phyloP scores from a whole-genome alignment of 805 yeast genomes.

The Saccharomycopsis sp. region DNA sequence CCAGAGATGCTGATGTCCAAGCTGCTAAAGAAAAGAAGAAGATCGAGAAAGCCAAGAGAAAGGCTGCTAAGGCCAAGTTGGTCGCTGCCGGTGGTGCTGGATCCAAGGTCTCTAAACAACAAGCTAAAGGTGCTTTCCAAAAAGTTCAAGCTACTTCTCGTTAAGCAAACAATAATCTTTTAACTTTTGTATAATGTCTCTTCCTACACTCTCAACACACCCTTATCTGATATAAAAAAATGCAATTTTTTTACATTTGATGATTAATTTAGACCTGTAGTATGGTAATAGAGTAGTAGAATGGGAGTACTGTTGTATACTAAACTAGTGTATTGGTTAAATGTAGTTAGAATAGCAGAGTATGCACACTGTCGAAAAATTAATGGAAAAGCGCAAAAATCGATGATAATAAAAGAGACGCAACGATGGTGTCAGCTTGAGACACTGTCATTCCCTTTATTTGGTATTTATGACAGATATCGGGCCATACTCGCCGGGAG shows the following conservation, averaged over 20 bases:
- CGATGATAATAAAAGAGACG: no score
- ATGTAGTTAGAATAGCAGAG: no score
- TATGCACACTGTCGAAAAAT: no score
- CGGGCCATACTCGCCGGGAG: background rate
- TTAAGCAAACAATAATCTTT: conserved; percentile 38
- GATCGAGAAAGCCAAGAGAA: conserved; percentile 89
- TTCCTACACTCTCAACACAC: background rate
- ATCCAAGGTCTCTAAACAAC: conserved; percentile 85
- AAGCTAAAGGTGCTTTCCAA: conserved; percentile 96
- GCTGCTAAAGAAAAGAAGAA: conserved; percentile 85
- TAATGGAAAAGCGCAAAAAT: no score
- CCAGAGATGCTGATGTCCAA: conserved; percentile 84
- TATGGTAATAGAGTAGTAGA: no score
- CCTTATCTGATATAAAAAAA: background rate
- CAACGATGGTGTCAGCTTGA: no score
- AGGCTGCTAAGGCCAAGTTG: conserved; percentile 82
- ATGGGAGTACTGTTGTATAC: no score
- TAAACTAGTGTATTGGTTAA: no score
- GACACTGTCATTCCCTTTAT: no score
- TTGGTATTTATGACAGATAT: background rate
- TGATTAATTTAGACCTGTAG: background rate
- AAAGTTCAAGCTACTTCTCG: conserved; percentile 96
- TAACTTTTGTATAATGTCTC: conserved; percentile 1
- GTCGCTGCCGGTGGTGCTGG: conserved; percentile 61
- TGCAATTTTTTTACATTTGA: background rate